phyloP scores from a whole-genome alignment of 768 basidiomycete genomes.

The Mycena filopes region DNA sequence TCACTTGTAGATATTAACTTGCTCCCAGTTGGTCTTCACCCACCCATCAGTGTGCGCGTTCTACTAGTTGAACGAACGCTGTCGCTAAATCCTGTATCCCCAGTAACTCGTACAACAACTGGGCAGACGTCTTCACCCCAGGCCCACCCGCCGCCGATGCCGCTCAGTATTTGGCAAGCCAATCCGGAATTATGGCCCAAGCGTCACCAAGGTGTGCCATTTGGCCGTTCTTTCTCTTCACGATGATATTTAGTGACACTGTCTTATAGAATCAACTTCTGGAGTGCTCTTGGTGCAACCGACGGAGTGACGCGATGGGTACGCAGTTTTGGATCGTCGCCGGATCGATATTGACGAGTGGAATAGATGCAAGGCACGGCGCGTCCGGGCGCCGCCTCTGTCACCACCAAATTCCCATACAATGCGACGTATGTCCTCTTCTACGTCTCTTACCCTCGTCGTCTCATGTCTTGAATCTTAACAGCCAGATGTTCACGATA shows the following conservation, averaged over 20 bases:
- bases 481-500: conserved; percentile 53
- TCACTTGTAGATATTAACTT: neutral
- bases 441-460: neutral
- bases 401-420: conserved; percentile 46
- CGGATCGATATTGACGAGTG: neutral
- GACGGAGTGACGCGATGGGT: conserved; percentile 49
- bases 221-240: neutral
- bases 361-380: conserved; percentile 54
- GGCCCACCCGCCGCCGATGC: conserved; percentile 52
- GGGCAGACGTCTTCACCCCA: conserved; percentile 50
- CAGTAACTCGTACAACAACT: conserved; percentile 54
- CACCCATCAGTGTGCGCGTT: conserved; percentile 46
- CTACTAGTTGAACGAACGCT: neutral
- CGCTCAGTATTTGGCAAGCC: conserved; percentile 47
- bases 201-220: conserved; percentile 49
- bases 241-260: neutral
- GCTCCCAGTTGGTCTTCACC: conserved; percentile 50
- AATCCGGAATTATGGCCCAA: conserved; percentile 52
- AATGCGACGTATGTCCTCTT: conserved; percentile 36
- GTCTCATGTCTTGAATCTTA: neutral
- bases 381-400: conserved; percentile 51
- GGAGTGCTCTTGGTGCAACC: conserved; percentile 45
- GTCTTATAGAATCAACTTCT: conserved; percentile 46
- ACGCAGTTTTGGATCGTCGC: neutral
- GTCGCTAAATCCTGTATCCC: neutral